Conservation (phyloP, 495 filamentous ascomycete species). For the Talaromyces adpressus region DNA sequence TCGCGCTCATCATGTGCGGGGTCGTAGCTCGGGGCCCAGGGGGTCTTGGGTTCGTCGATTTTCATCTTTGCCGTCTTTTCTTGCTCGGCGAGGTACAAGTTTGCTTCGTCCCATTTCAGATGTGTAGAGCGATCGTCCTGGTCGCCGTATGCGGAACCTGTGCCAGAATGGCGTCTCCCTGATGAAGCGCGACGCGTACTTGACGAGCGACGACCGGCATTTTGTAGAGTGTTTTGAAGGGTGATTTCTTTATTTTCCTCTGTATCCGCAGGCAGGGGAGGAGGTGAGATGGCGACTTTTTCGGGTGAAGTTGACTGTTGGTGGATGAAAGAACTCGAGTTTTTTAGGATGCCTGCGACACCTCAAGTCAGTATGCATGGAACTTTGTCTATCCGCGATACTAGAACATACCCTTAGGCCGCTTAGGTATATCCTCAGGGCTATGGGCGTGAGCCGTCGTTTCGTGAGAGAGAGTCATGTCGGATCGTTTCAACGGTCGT, state of each 20-base stretch:
- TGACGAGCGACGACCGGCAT: conserved; percentile 86
- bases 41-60: conserved; percentile 97
- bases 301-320: conserved; percentile 34
- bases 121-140: conserved; percentile 57
- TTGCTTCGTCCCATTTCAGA: conserved; percentile 97
- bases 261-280: conserved; percentile 19
- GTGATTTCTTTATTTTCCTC: conserved; percentile 71
- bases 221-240: conserved; percentile 86
- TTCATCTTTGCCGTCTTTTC: conserved; percentile 96
- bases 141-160: conserved; percentile 25
- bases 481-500: conserved; percentile 3
- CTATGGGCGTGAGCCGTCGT: conserved; percentile 29
- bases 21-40: conserved; percentile 86
- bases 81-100: conserved; percentile 92
- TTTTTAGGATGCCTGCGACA: conserved; percentile 84
- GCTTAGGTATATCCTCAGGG: conserved; percentile 41
- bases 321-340: conserved; percentile 49
- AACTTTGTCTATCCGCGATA: conserved; percentile 2
- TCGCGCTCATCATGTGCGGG: conserved; percentile 75
- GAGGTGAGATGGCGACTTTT: conserved; percentile 18
- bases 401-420: conserved; percentile 64
- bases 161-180: conserved; percentile 62
- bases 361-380: neutral
- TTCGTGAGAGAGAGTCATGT: conserved; percentile 27
- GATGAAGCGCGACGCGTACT: conserved; percentile 45